Conservation (phyloP, 139 green algal genomes). For the Chlamydomonas sp. region DNA sequence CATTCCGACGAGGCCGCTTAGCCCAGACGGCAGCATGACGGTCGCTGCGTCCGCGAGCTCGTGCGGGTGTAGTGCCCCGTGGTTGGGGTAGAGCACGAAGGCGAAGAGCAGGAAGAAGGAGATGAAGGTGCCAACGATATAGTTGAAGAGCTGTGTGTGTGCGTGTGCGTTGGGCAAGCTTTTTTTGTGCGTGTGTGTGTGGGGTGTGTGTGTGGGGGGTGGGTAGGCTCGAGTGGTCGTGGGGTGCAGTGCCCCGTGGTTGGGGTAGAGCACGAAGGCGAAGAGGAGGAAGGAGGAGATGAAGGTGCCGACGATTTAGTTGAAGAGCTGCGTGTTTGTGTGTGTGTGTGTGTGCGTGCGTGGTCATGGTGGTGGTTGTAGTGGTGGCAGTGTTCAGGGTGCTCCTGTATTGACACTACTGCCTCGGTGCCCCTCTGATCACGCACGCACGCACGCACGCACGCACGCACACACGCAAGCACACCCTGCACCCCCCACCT, state of each 20-base stretch:
- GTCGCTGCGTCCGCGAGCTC: conserved; percentile 15
- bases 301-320: conserved; percentile 75
- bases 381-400: too few species aligned
- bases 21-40: neutral
- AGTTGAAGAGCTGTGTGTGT: conserved; percentile 91
- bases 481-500: too few species aligned
- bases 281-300: conserved; percentile 77
- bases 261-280: conserved; percentile 72
- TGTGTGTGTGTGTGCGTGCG: too few species aligned
- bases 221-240: too few species aligned
- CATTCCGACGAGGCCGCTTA: neutral
- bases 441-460: too few species aligned
- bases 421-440: too few species aligned
- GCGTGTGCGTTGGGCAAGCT: too few species aligned
- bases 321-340: conserved; percentile 80
- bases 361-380: too few species aligned
- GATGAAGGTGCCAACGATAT: conserved; percentile 73
- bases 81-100: conserved; percentile 71
- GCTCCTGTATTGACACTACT: too few species aligned
- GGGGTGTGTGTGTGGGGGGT: too few species aligned
- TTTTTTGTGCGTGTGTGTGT: too few species aligned
- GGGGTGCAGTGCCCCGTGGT: conserved; percentile 68
- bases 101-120: conserved; percentile 77
- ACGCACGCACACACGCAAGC: too few species aligned
- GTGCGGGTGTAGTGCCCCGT: conserved; percentile 63